Percentiles rank a stretch among this genome's conserved stretches.
Conservation (phyloP, 345 rosid genomes). For the Excoecaria agallocha region DNA sequence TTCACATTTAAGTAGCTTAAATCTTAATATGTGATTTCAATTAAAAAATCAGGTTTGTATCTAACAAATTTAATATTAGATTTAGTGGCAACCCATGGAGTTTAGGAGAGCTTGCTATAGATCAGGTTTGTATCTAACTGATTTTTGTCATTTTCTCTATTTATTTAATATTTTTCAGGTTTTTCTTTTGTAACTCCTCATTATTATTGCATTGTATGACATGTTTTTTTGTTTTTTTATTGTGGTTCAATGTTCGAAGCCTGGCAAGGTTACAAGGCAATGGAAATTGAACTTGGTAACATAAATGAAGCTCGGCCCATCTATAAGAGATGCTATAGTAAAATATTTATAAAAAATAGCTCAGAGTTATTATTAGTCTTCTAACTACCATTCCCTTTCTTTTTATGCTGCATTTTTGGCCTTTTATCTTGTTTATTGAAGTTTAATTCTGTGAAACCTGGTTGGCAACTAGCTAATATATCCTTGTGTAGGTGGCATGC, state of each 20-base stretch:
- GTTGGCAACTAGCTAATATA: background rate
- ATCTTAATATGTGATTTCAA: too few relatives aligned
- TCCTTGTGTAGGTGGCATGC: too few relatives aligned
- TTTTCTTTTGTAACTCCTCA: background rate
- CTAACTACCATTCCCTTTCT: background rate
- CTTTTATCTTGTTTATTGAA: background rate
- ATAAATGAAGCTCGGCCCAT: constrained; percentile 76
- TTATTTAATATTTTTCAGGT: background rate
- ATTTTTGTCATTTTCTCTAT: background rate
- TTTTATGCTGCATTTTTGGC: background rate
- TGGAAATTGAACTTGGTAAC: constrained; percentile 73
- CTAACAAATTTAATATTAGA: too few relatives aligned
- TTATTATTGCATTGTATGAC: background rate
- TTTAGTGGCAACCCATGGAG: constrained; percentile 61
- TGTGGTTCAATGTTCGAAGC: constrained; percentile 87
- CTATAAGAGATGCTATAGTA: constrained; percentile 78
- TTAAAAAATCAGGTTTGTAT: too few relatives aligned
- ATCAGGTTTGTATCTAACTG: constrained; percentile 45
- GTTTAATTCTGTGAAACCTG: background rate
- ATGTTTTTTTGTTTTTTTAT: constrained; percentile 14
- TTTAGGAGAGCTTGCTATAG: constrained; percentile 87
- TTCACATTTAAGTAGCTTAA: too few relatives aligned
- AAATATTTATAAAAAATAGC: constrained; percentile 73
- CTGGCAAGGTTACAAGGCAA: constrained; percentile 75
- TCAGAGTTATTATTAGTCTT: constrained; percentile 73